Conservation (phyloP, 176 grass and related monocot genomes). For the Ampelocalamus luodianensis region DNA sequence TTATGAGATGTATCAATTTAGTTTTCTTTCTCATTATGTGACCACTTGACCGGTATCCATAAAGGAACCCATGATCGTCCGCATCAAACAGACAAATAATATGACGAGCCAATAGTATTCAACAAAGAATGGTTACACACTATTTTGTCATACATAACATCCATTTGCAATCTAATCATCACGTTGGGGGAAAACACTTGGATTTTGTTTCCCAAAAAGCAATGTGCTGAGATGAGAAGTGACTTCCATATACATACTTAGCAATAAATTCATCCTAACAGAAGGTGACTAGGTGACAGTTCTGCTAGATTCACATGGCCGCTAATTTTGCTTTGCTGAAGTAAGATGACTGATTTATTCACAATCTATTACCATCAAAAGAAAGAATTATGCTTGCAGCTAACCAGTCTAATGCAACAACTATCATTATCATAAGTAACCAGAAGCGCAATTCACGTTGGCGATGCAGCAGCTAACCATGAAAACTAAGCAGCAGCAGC, state of each 20-base stretch:
- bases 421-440: neutral
- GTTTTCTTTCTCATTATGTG: neutral
- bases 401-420: neutral
- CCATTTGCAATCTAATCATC: neutral
- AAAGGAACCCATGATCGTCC: neutral
- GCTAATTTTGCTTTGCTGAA: constrained; percentile 23
- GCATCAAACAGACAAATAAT: neutral
- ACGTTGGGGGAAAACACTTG: neutral
- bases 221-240: constrained; percentile 1
- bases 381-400: neutral
- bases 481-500: neutral
- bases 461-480: neutral
- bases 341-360: neutral
- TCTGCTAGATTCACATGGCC: neutral
- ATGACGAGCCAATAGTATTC: neutral
- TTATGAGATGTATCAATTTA: neutral
- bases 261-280: neutral
- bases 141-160: neutral
- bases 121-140: constrained; percentile 1
- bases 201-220: neutral
- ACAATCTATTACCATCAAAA: neutral
- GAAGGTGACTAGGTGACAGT: neutral
- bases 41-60: neutral
- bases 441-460: neutral
- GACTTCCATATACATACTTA: neutral